Percentiles rank a stretch among this genome's conserved stretches.
These are phyloP conservation scores for Laetiporus sulphureus DNA, from an alignment of 1,284 basidiomycete genomes.

Conservation along the genomic window DNA sequence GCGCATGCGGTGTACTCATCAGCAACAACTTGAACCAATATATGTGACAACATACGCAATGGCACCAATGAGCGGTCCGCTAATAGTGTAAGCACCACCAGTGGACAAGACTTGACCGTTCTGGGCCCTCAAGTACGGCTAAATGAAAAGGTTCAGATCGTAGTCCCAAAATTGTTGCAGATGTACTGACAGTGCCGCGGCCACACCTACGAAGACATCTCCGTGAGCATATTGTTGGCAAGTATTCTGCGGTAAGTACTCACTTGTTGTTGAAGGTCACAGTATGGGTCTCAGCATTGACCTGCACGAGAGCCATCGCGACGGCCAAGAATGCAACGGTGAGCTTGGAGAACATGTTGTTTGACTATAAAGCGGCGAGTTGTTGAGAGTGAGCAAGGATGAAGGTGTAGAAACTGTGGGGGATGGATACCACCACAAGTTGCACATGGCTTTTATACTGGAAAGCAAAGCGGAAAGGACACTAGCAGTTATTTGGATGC, in stretches of 20 bases:
- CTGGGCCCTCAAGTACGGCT: neutral
- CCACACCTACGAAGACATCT: neutral
- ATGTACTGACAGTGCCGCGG: neutral
- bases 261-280: constrained; percentile 6
- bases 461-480: no score
- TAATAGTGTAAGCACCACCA: neutral
- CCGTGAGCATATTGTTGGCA: neutral
- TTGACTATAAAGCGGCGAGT: neutral
- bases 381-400: neutral
- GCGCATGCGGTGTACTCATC: neutral
- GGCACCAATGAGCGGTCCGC: neutral
- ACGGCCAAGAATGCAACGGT: neutral
- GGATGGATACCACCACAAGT: neutral
- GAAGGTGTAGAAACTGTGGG: neutral
- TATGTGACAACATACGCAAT: neutral
- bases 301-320: constrained; percentile 2
- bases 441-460: neutral
- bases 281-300: constrained; percentile 3
- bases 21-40: neutral
- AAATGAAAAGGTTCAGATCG: neutral
- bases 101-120: neutral
- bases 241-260: neutral
- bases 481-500: no score
- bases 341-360: constrained; percentile 1
- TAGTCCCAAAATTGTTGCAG: neutral